Evolutionary conservation across 345 rosid genomes (phyloP).

Genomic region (Lagerstroemia speciosa): DNA sequence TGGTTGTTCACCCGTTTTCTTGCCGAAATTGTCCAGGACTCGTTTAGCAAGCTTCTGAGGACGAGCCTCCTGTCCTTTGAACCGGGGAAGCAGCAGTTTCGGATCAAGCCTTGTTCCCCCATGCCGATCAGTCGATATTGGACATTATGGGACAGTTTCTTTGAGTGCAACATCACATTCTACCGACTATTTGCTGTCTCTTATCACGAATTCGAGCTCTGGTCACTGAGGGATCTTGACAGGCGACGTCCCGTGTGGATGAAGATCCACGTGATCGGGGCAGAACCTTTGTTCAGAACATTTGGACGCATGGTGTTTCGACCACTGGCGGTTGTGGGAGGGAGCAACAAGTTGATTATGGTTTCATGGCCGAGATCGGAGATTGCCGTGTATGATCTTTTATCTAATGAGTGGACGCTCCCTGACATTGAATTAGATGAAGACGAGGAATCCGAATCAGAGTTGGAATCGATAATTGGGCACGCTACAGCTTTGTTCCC

Average conservation of each 20-base stretch:
- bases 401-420: no score
- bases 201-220: background rate
- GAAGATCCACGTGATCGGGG: background rate
- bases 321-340: no score
- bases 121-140: background rate
- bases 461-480: no score
- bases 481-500: no score
- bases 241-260: background rate
- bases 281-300: background rate
- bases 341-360: no score
- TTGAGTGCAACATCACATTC: background rate
- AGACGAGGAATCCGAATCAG: no score
- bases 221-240: background rate
- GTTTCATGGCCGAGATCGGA: no score
- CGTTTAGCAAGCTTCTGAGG: background rate
- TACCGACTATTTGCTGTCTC: background rate
- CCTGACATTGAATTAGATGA: no score
- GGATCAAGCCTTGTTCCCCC: background rate
- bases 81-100: background rate
- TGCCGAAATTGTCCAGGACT: background rate
- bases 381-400: no score
- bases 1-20: background rate
- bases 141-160: background rate
- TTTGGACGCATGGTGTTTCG: no score
- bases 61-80: background rate